phyloP scores from a whole-genome alignment of 2,329 filamentous ascomycete species.

The Aspergillus neotritici region DNA sequence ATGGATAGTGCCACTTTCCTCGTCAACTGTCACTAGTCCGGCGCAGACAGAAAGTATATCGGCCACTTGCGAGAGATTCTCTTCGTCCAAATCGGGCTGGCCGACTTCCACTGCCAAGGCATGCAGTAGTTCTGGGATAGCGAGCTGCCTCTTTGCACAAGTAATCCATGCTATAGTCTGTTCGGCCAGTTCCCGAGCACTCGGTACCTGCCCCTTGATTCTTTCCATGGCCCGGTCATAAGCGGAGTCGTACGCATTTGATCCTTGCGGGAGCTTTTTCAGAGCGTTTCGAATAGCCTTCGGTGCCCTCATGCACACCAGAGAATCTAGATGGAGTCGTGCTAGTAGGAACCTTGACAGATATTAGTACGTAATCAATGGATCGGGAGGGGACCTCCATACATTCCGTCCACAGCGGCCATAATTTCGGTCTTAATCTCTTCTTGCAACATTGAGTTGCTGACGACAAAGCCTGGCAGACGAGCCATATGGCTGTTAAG shows the following conservation, averaged over 20 bases:
- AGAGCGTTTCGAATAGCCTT: neutral
- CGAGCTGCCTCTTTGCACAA: no score
- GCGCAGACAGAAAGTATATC: neutral
- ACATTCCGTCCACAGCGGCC: neutral
- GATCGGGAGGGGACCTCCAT: neutral
- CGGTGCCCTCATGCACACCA: neutral
- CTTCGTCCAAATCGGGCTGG: no score
- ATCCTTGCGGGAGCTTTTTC: neutral
- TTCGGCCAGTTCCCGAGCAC: no score
- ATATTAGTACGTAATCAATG: neutral
- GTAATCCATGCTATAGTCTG: no score
- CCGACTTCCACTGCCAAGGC: no score
- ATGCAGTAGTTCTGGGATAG: no score
- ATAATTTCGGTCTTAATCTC: neutral
- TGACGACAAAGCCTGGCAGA: conserved; percentile 1
- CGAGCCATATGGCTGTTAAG: conserved; percentile 1
- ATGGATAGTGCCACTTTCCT: conserved; percentile 35
- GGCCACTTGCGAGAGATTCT: neutral
- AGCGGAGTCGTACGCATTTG: neutral
- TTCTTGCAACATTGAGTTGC: neutral
- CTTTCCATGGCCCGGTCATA: no score
- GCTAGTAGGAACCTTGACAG: neutral
- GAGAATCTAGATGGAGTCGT: conserved; percentile 1
- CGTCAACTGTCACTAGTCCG: conserved; percentile 27
- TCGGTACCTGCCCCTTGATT: no score